Evolutionary conservation across 768 basidiomycete species (phyloP).

Genomic region (Boletus patriciae): DNA sequence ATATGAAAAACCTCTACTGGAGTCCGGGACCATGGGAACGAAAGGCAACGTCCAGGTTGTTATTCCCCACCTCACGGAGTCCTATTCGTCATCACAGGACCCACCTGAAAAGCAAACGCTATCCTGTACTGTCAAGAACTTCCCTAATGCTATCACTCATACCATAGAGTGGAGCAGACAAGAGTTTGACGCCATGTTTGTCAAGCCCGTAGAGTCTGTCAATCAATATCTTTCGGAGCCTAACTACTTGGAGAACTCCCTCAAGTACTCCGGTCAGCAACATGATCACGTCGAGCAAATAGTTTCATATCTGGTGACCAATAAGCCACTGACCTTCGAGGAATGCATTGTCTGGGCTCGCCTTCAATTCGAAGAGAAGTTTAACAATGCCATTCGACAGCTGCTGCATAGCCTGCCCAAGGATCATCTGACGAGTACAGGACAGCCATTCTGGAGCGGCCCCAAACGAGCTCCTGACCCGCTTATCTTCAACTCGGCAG

Average conservation of each 20-base stretch:
- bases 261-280: slow-evolving; percentile 91
- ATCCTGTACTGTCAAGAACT: slow-evolving; percentile 97
- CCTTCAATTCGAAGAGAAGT: slow-evolving; percentile 91
- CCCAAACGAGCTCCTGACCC: slow-evolving; percentile 97
- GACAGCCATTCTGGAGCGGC: slow-evolving; percentile 98
- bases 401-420: slow-evolving; percentile 92
- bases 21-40: slow-evolving; percentile 97
- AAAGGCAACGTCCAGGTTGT: slow-evolving; percentile 98
- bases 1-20: slow-evolving; percentile 92
- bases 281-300: slow-evolving; percentile 89
- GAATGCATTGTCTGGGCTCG: slow-evolving; percentile 98
- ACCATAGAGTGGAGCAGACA: slow-evolving; percentile 98
- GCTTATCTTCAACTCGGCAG: slow-evolving; percentile 78
- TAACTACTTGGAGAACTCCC: slow-evolving; percentile 86
- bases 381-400: slow-evolving; percentile 90
- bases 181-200: slow-evolving; percentile 90
- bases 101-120: slow-evolving; percentile 98
- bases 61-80: slow-evolving; percentile 91
- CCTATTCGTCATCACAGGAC: slow-evolving; percentile 96
- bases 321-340: slow-evolving; percentile 93
- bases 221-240: slow-evolving; percentile 97
- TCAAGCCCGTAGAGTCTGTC: slow-evolving; percentile 90
- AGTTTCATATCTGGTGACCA: slow-evolving; percentile 81
- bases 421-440: slow-evolving; percentile 86
- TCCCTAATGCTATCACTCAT: slow-evolving; percentile 97